Base-by-base conservation (phyloP, 345 rosid genomes). In the Boechera stricta region DNA sequence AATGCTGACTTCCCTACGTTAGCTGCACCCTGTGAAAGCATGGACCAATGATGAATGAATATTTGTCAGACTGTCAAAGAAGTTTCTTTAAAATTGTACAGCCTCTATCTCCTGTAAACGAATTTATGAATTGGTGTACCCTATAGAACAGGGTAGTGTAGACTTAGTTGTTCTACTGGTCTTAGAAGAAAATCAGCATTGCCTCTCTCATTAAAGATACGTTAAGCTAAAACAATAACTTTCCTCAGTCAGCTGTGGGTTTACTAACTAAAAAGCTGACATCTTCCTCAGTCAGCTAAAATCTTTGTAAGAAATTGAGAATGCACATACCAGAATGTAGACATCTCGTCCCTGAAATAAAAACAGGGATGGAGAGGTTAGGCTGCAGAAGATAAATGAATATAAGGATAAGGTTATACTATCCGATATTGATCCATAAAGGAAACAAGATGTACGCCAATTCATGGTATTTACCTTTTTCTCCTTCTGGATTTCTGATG, bases 1-100 rank as follows among this genome's bases (percentile, higher is more conserved):
- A 94, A 94, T 68, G 98, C 98, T 69, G 98, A 92, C 86, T 94
- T 94, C 64, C 98, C 98, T 66, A 94, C 98, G 78, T 94, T 94
- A 51, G 97, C 98, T 55, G 98, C 85, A 51, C 98, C 98, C 98
- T 94, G 79, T 6, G 44, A 64, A 69, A 70, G 35, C 52, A 64
- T 70, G 15, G 41, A 49, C 5, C 41, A 39, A n/a, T 63, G 41
- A 69, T 31, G 24, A 47, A 36, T 45, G 21, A 44, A 62, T 69
- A 63, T 62, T 45, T 69, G 10, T 38, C 7, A 49, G n/a, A 49
- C 49, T 3, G 9, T 4, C 33, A 38, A 7, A 51, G 11, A 52
- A 49, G 36, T 51, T 60, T 21, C 18, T 38, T 11, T 5, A 69
- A 1, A 18, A n/a, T 72, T 9, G 47, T 44, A 51, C 52, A 69